A percentile compares a stretch with the other conserved stretches of the same genome.
phyloP scores from a whole-genome alignment of 2,329 filamentous ascomycete species.

The Fusarium miscanthi region DNA sequence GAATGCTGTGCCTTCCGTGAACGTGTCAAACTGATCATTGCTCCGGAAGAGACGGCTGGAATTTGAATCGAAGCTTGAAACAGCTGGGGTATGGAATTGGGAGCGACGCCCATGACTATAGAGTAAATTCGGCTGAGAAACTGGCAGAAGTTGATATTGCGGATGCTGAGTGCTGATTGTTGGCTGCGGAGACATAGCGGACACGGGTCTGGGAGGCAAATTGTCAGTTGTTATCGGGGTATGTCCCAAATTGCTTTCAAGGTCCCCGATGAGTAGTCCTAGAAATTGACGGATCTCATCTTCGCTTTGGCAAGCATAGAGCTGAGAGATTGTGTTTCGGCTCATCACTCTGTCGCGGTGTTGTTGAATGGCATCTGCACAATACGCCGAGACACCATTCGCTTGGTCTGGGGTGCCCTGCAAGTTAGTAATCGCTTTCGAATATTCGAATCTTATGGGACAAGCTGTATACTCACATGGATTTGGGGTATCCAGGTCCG shows the following conservation, averaged over 20 bases:
- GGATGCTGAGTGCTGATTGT: background rate
- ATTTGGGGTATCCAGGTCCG: background rate
- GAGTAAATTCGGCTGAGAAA: background rate
- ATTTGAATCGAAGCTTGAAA: background rate
- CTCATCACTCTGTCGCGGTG: background rate
- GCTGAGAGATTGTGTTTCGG: background rate
- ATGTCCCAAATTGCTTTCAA: too few relatives aligned
- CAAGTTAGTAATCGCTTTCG: background rate
- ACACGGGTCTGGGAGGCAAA: too few relatives aligned
- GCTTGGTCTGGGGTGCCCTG: background rate
- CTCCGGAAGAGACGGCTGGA: background rate
- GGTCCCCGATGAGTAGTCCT: too few relatives aligned
- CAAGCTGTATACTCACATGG: background rate
- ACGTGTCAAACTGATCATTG: background rate
- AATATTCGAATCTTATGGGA: background rate
- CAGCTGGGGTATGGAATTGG: background rate
- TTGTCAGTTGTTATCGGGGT: too few relatives aligned
- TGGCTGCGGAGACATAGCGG: too few relatives aligned
- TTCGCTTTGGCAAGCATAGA: background rate
- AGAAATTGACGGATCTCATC: background rate
- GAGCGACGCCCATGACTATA: background rate
- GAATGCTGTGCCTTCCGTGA: background rate
- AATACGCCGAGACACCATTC: background rate
- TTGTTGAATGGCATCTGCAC: background rate
- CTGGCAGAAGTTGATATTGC: background rate